Base-by-base conservation (phyloP, 768 basidiomycete genomes). In the Clitopilus hobsonii region DNA sequence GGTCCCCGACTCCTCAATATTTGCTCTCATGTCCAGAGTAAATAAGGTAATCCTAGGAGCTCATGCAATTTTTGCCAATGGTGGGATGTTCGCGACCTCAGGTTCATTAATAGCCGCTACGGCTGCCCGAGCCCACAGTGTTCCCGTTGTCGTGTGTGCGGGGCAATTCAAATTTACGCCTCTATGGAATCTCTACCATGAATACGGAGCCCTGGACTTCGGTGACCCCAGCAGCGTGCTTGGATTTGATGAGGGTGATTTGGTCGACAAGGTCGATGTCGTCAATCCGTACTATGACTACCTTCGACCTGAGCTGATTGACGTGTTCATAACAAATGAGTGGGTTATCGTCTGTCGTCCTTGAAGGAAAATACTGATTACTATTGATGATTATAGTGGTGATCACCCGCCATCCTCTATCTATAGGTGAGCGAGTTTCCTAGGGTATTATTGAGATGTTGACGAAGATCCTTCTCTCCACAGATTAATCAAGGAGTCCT, bases 121-220 rank as follows among this genome's bases (percentile, higher is more conserved):
- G 22, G 94, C 94, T 49, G 95, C 95, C 29, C 84, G 84, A 54
- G 89, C 86, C 25, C 94, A 97, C 72, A 85, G 88, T 63, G 94
- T 92, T 18, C 94, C 94, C 0, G 89, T 98, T 41, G 90, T 96
- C 30, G 90, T 97, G 11, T 93, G 91, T 64, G 89, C 92, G 2
- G 97, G 96, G 2, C 94, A 97, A 70, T 99, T 94, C 75, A 99
- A 99, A 67, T 75, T 98, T 60, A 95, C 94, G 6, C 95, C 94
- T 7, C 70, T 88, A 24, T 94, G 92, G 89, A 91, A 92, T 69
- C 69, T 91, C 54, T 91, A 92, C 68, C 88, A 91, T 60, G 88
- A 91, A 67, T 89, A 90, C 61, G 89, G 86, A 25, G 89, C 90
- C 54, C 80, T 86, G 58, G 94, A 89, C 74, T 89, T 90, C 60